These are phyloP conservation scores for Amylostereum chailletii DNA, from an alignment of 1,284 basidiomycete genomes.

Conservation along the genomic window DNA sequence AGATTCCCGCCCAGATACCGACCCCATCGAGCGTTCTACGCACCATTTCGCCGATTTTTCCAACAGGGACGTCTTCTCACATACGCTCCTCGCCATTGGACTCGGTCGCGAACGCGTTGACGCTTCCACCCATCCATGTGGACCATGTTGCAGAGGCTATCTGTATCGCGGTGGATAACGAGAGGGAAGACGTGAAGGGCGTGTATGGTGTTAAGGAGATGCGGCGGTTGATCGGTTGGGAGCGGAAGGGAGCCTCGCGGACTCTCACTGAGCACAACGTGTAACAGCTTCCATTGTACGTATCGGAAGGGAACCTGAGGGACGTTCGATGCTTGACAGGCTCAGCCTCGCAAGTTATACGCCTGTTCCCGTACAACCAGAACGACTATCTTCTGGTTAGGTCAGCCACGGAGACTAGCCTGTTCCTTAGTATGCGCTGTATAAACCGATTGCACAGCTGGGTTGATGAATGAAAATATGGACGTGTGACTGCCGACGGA, in stretches of 20 bases:
- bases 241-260: conserved; percentile 20
- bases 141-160: conserved; percentile 91
- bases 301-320: no score
- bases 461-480: no score
- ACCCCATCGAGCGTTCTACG: conserved; percentile 55
- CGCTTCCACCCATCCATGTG: conserved; percentile 87
- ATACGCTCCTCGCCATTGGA: conserved; percentile 40
- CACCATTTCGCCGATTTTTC: conserved; percentile 32
- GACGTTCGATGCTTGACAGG: no score
- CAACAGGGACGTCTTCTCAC: conserved; percentile 19
- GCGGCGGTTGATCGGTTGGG: conserved; percentile 67
- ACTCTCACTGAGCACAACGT: no score
- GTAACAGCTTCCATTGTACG: no score
- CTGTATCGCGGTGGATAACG: conserved; percentile 35
- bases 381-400: no score
- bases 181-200: conserved; percentile 43
- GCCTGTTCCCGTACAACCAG: no score
- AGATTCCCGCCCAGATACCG: conserved; percentile 47
- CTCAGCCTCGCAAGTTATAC: no score
- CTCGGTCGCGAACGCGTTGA: conserved; percentile 70
- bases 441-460: no score
- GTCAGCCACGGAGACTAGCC: no score
- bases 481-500: no score
- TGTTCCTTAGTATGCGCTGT: no score
- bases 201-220: conserved; percentile 73